These are phyloP conservation scores for Aureobasidium sp. DNA, from an alignment of 2,329 filamentous ascomycete genomes.

Conservation along the genomic window DNA sequence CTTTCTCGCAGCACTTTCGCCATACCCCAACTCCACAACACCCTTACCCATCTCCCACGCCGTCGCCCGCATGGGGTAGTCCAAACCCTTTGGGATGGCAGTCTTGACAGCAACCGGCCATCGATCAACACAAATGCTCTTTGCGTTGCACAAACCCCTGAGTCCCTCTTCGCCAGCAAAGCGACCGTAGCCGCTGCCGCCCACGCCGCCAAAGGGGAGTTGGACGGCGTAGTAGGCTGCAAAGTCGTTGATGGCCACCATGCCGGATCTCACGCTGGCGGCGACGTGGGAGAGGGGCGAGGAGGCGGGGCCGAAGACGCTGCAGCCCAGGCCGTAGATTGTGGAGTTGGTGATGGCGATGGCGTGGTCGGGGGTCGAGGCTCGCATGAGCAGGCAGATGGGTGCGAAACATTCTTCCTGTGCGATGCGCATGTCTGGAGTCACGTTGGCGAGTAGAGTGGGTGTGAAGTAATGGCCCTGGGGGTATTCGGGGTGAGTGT, in stretches of 20 bases:
- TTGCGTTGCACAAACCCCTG: slow-evolving; percentile 74
- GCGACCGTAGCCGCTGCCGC: slow-evolving; percentile 78
- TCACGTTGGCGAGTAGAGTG: slow-evolving; percentile 86
- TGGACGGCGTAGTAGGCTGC: slow-evolving; percentile 88
- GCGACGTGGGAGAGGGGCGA: slow-evolving; percentile 57
- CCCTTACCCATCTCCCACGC: slow-evolving; percentile 36
- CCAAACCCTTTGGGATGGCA: slow-evolving; percentile 67
- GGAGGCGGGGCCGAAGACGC: slow-evolving; percentile 62
- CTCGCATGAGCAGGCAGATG: slow-evolving; percentile 76
- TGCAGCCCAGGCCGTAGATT: slow-evolving; percentile 76
- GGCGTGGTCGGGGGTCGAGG: slow-evolving; percentile 55
- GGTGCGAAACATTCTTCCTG: slow-evolving; percentile 90
- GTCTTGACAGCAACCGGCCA: slow-evolving; percentile 53
- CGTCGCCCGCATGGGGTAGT: slow-evolving; percentile 59
- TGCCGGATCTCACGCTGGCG: slow-evolving; percentile 64
- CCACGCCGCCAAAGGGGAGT: slow-evolving; percentile 86
- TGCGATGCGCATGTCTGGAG: slow-evolving; percentile 74
- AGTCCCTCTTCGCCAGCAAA: slow-evolving; percentile 90
- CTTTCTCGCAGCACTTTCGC: slow-evolving; percentile 30
- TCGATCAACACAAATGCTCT: slow-evolving; percentile 75
- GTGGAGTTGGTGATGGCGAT: slow-evolving; percentile 76
- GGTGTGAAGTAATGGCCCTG: slow-evolving; percentile 86
- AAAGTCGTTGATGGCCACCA: slow-evolving; percentile 95
- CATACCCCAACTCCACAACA: slow-evolving; percentile 42
- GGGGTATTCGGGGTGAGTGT: slow-evolving; percentile 62